Evolutionary conservation across 331 rosid species (phyloP).

Genomic region (Acacia concinna): DNA sequence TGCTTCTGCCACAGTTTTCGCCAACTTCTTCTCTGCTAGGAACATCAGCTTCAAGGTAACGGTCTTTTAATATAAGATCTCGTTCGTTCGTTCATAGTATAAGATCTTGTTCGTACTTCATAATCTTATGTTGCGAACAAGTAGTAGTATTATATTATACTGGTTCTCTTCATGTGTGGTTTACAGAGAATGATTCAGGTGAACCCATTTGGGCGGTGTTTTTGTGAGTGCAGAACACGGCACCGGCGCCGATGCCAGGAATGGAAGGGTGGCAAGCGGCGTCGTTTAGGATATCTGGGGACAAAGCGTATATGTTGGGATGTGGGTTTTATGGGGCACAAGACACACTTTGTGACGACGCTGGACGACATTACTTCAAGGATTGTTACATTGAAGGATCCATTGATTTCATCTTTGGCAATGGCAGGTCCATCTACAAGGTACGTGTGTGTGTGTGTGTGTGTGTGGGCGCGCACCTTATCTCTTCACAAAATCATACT

Average conservation of each 20-base stretch:
- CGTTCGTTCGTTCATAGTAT: too few relatives aligned
- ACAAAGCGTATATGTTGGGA: conserved; percentile 83
- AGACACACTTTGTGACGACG: conserved; percentile 83
- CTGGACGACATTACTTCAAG: conserved; percentile 90
- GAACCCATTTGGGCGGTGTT: background rate
- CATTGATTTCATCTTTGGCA: conserved; percentile 92
- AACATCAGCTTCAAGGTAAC: conserved; percentile 94
- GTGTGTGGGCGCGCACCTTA: too few relatives aligned
- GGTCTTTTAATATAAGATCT: too few relatives aligned
- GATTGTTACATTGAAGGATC: conserved; percentile 85
- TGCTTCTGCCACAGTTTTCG: conserved; percentile 80
- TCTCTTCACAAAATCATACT: too few relatives aligned
- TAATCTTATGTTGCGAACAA: too few relatives aligned
- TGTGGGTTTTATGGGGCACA: conserved; percentile 92
- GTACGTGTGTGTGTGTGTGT: too few relatives aligned
- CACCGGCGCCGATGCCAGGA: conserved; percentile 94
- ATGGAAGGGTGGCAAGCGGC: conserved; percentile 97
- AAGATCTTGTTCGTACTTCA: too few relatives aligned
- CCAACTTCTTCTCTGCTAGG: conserved; percentile 75
- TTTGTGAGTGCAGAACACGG: conserved; percentile 59
- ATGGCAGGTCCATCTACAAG: conserved; percentile 90
- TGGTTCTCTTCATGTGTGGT: too few relatives aligned
- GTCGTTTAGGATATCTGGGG: conserved; percentile 85
- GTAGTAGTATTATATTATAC: too few relatives aligned
- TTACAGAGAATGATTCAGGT: too few relatives aligned